phyloP scores from a whole-genome alignment of 2,329 filamentous ascomycete species.

The Sporothrix dimorphospora region DNA sequence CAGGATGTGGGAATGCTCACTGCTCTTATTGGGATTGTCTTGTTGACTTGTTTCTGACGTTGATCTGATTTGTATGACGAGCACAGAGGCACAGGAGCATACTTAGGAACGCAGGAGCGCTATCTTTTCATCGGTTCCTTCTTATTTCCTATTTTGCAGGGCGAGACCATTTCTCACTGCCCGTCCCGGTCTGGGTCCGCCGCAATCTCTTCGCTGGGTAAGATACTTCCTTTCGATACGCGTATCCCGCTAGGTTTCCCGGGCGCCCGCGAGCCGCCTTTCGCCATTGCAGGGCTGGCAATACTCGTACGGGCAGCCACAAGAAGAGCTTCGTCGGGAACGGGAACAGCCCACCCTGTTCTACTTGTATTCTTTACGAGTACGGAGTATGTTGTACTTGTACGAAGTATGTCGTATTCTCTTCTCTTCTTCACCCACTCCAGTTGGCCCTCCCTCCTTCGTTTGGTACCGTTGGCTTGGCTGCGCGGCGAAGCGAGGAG shows the following conservation, averaged over 20 bases:
- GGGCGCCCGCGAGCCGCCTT: no score
- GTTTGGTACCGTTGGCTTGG: not conserved
- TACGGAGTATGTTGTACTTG: no score
- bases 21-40: not conserved
- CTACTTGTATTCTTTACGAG: not conserved
- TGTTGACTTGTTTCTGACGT: not conserved
- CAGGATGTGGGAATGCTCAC: not conserved
- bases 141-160: no score
- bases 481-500: not conserved
- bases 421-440: no score
- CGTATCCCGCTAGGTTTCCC: not conserved
- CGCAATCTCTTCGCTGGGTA: not conserved
- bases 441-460: no score
- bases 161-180: not conserved
- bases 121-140: no score
- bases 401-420: no score
- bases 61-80: not conserved
- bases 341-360: not conserved
- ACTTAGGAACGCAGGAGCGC: no score
- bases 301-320: no score
- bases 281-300: no score
- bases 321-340: not conserved
- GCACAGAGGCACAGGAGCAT: no score
- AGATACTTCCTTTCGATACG: not conserved
- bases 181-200: not conserved